phyloP scores from a whole-genome alignment of 345 rosid genomes.

The Gossypium stocksii region DNA sequence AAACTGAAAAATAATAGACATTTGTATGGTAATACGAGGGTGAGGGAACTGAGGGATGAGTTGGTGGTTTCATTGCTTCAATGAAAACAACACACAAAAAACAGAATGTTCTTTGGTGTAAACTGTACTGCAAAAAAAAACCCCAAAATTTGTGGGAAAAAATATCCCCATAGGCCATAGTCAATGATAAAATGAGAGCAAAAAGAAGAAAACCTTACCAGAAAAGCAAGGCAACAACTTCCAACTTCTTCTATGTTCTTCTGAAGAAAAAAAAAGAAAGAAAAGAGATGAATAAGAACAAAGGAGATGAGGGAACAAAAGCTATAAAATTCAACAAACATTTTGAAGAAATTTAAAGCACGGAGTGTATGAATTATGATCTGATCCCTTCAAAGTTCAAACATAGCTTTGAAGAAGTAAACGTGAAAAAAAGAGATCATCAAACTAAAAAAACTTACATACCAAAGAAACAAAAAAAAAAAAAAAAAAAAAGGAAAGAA shows the following conservation, averaged over 20 bases:
- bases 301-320: not conserved
- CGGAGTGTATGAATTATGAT: not conserved
- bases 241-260: not conserved
- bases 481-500: not conserved
- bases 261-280: not conserved
- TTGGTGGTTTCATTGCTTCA: not conserved
- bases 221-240: not conserved
- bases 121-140: not conserved
- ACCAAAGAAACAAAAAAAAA: not conserved
- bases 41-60: not conserved
- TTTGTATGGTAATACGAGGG: not conserved
- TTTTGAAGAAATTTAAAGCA: not conserved
- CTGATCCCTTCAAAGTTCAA: not conserved
- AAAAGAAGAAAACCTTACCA: not conserved
- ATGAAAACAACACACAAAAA: not conserved
- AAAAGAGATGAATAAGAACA: not conserved
- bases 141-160: not conserved
- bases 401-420: not conserved
- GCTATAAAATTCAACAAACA: not conserved
- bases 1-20: not conserved
- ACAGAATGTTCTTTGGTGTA: not conserved
- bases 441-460: not conserved
- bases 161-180: not conserved
- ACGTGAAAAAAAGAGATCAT: not conserved
- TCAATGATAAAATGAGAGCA: not conserved